These are phyloP conservation scores for Chrysosporium queenslandicum DNA, from an alignment of 2,329 filamentous ascomycete genomes.

Conservation along the genomic window DNA sequence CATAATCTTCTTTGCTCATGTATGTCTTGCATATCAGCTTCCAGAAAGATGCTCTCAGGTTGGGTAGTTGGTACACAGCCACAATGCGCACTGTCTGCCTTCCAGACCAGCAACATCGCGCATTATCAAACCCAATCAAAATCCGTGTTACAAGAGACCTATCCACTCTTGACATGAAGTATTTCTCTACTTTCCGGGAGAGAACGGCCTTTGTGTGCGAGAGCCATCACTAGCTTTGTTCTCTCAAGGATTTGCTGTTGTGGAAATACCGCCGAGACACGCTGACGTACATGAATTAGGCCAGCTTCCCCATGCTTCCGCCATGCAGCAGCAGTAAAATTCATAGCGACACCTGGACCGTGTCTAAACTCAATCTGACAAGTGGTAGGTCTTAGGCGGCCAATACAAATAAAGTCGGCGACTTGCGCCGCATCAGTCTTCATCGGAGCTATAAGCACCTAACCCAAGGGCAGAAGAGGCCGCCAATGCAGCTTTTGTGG, in stretches of 20 bases:
- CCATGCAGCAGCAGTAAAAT: no score
- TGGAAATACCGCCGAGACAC: no score
- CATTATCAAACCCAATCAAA: no score
- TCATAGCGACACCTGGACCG: no score
- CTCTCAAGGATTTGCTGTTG: no score
- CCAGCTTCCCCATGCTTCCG: no score
- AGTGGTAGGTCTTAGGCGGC: not conserved
- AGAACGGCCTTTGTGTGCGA: no score
- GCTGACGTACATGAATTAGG: no score
- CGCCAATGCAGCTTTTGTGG: conserved; percentile 20
- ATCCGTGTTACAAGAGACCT: not conserved
- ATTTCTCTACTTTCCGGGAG: no score
- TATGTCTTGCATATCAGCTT: not conserved
- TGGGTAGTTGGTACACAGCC: not conserved
- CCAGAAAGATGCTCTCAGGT: not conserved
- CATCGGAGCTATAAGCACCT: conserved; percentile 33
- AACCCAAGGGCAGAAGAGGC: conserved; percentile 25
- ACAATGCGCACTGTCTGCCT: not conserved
- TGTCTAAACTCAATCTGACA: not conserved
- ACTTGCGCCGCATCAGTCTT: conserved; percentile 18
- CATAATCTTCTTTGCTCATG: not conserved
- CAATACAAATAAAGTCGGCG: not conserved
- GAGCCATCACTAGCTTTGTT: no score
- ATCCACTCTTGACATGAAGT: not conserved
- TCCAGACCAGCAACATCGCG: not conserved